Evolutionary conservation across 2,329 filamentous ascomycete species (phyloP).

Genomic region (Aspergillus pseudoviridinutans): DNA sequence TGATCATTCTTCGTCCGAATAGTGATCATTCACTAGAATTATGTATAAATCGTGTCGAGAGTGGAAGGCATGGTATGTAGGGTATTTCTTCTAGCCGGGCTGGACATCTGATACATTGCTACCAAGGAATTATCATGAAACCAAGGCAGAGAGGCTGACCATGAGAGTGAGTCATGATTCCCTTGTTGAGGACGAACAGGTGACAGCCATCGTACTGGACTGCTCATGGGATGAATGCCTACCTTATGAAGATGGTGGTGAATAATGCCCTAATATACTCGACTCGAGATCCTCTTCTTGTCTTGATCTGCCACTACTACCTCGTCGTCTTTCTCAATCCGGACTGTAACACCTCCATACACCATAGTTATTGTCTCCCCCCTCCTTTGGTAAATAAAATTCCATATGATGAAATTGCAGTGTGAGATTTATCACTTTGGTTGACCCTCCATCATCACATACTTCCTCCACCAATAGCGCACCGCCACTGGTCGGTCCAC

Average conservation of each 20-base stretch:
- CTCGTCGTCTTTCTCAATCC: slow-evolving; percentile 7
- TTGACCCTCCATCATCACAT: slow-evolving; percentile 12
- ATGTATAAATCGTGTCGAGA: not conserved
- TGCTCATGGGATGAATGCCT: slow-evolving; percentile 22
- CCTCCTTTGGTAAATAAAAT: not conserved
- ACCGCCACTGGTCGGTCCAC: not conserved
- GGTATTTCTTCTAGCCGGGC: slow-evolving; percentile 15
- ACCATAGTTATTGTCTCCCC: not conserved
- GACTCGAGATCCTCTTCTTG: not conserved
- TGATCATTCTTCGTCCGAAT: slow-evolving; percentile 10
- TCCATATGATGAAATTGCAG: not conserved
- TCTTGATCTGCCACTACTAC: not conserved
- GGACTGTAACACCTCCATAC: slow-evolving; percentile 23
- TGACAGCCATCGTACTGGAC: slow-evolving; percentile 21
- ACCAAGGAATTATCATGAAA: not conserved
- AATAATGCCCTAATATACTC: slow-evolving; percentile 7
- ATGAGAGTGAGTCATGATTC: slow-evolving; percentile 21
- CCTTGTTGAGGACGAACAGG: slow-evolving; percentile 15
- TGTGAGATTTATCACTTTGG: not conserved
- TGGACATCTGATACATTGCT: slow-evolving; percentile 19
- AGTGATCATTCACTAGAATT: not conserved
- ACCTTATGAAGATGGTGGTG: not conserved
- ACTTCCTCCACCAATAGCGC: slow-evolving; percentile 1
- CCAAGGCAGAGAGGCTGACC: slow-evolving; percentile 9
- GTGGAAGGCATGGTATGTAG: slow-evolving; percentile 7